Percentiles rank a stretch among this genome's conserved stretches.
Evolutionary conservation across 805 yeast species (phyloP).

Genomic region (Spathaspora boniae): DNA sequence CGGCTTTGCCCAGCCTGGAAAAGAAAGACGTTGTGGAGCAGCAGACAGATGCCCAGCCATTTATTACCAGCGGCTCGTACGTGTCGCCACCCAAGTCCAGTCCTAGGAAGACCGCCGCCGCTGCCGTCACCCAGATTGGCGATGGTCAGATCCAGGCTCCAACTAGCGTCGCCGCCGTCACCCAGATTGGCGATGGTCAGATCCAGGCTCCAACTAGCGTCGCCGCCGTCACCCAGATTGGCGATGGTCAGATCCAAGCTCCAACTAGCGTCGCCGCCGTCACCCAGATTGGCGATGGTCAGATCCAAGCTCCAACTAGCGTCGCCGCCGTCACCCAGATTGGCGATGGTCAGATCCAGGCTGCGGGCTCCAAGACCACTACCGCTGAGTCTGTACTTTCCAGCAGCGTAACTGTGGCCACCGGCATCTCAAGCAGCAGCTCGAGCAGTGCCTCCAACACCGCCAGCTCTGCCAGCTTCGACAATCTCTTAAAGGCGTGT

Average conservation of each 20-base stretch:
- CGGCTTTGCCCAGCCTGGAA: slow-evolving; percentile 38
- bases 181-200: slow-evolving; percentile 47
- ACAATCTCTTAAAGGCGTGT: slow-evolving; percentile 30
- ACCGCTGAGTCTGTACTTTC: slow-evolving; percentile 37
- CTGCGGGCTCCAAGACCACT: slow-evolving; percentile 18
- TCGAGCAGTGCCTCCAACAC: slow-evolving; percentile 17
- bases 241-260: slow-evolving; percentile 47
- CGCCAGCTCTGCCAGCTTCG: not conserved
- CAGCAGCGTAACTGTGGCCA: too few species aligned
- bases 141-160: slow-evolving; percentile 47
- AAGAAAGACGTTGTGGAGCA: slow-evolving; percentile 34
- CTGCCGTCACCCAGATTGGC: slow-evolving; percentile 35
- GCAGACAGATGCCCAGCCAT: too few species aligned
- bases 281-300: slow-evolving; percentile 36
- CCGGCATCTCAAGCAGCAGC: slow-evolving; percentile 28
- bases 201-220: slow-evolving; percentile 32
- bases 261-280: slow-evolving; percentile 14
- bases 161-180: slow-evolving; percentile 30
- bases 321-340: slow-evolving; percentile 28
- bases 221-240: slow-evolving; percentile 35
- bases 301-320: slow-evolving; percentile 17
- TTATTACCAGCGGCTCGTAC: slow-evolving; percentile 42
- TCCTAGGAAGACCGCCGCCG: slow-evolving; percentile 30
- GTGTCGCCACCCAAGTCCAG: too few species aligned
- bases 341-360: slow-evolving; percentile 45